These are phyloP conservation scores for Geranomyces michiganensis DNA, from an alignment of 192 early-diverging fungal genomes.

Conservation along the genomic window DNA sequence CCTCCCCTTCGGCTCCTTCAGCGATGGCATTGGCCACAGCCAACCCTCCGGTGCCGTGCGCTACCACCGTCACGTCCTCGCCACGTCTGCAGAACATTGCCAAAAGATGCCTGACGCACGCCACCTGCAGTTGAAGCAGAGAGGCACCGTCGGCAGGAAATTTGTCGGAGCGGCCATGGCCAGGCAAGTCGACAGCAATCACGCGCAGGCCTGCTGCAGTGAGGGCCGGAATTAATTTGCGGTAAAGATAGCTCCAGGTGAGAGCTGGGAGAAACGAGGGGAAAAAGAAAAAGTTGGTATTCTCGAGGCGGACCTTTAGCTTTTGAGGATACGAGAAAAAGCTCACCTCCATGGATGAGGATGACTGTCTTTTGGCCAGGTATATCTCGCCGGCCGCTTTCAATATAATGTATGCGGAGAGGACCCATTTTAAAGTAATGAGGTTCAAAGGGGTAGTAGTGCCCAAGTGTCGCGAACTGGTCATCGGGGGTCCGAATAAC, in stretches of 20 bases:
- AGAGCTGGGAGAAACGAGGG: conserved; percentile 6
- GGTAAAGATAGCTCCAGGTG: conserved; percentile 33
- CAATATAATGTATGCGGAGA: conserved; percentile 26
- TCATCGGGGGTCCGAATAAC: conserved; percentile 16
- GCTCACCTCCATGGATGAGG: conserved; percentile 31
- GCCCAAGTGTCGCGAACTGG: neutral
- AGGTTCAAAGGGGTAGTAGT: conserved; percentile 8
- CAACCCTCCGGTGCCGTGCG: conserved; percentile 23
- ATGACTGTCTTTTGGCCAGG: conserved; percentile 16
- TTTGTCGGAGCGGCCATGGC: conserved; percentile 36
- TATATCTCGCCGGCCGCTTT: neutral
- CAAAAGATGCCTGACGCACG: conserved; percentile 17
- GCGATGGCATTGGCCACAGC: conserved; percentile 16
- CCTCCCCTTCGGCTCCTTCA: conserved; percentile 12
- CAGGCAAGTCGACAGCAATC: conserved; percentile 35
- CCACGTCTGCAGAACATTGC: neutral
- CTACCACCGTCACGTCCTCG: conserved; percentile 20
- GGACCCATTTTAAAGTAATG: conserved; percentile 29
- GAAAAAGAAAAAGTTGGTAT: neutral
- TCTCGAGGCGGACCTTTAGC: neutral
- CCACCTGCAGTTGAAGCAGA: conserved; percentile 17
- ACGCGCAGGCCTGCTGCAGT: conserved; percentile 27
- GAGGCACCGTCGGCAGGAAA: conserved; percentile 5
- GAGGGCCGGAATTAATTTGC: conserved; percentile 22
- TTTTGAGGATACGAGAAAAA: neutral